Base-by-base conservation (phyloP, 148 eudicot species). In the Arbutus unedo region DNA sequence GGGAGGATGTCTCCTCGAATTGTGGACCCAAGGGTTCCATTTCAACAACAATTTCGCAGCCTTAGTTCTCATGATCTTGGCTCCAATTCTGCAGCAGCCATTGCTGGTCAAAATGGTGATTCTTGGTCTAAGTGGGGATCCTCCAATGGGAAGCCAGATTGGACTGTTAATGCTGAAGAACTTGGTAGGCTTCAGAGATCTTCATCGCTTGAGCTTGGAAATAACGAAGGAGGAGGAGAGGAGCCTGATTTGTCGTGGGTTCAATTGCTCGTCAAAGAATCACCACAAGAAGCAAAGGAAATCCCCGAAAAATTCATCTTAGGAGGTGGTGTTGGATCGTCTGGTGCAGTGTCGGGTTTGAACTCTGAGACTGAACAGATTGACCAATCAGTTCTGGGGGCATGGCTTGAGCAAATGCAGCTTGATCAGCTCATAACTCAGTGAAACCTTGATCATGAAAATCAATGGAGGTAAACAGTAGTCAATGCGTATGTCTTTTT, bases 191-290 rank as follows among this genome's bases (percentile, higher is more conserved):
- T 92, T 81, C 84, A 83, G 73, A 88, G 91, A 81, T 89, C 95
- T 6, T 86, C 90, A 4, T 91, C 97, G 0, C 88, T 91, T 75
- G 93, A 92, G 84, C 80, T 82, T 60, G 87, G 85, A 50, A 90
- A 76, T 70, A 85, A 86, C 48, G 88, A 83, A 25, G 71, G 44
- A 64, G 70, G 70, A 66, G 71, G 71, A 8, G 95, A 92, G 62
- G 98, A 91, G 86, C 95, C 95, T n/a, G 95, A 94, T 90, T 78
- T 94, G 8, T 92, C 94, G 2, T 94, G 98, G 98, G 93, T 92
- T 80, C 98, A 92, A 50, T 91, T 94, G 5, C 93, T 94, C 54
- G 94, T 94, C 44, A 91, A 88, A 81, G 98, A 94, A 79, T 81
- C 95, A 70, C 91, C 92, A 3, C 86, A 81, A 6, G 94, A 90